Base-by-base conservation (phyloP, 2,329 filamentous ascomycete species). In the Myriosclerotinia curreyana region DNA sequence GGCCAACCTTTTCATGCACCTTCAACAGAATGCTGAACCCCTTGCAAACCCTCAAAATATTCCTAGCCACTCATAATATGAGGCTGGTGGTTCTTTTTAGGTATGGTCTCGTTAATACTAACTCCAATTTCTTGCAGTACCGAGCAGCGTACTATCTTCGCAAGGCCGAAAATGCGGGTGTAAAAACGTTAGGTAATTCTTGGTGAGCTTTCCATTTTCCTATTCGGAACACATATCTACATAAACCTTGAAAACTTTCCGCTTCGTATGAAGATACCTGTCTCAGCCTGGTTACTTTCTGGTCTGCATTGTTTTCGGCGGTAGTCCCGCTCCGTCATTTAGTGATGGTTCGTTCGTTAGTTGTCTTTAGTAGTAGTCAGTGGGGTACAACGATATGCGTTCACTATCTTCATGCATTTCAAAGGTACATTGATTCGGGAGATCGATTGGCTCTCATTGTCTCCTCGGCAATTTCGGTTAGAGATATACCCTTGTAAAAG, bases 141-240 rank as follows among this genome's bases (percentile, higher is more conserved):
- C 84, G 82, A 71, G 83, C 95, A 72, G 93, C 95, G 70, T 91
- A 90, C 77, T 97, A 97, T 79, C 92, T 96, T 77, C 91, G 94
- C 73, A 83, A 94, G 73, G 93, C 95, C 46, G 95, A 98, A 79
- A 83, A 91, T 73, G 90, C 88, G 74, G 94, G 94, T 59, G 90
- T 88, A 77, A 97, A 96, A 81, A 92, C 87, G 63, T 81, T 98
- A 69, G 95, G 95, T 67, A 97, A 98, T 79, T 90, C 91, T 72
- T 99, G 95, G 94, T 97, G 87, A 77, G 90, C 64, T 59, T 50
- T 66, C 66, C 61, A 66, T 70, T 67, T 61, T 56, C 31, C 25
- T 38, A 38, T 40, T 15, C 34, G 31, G 31, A 48, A 25, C 55
- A 36, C 38, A 20, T 31, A 55, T 28, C 9, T 59, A 14, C 17